Base-by-base conservation (phyloP, 192 early-diverging fungal genomes). In the Allomyces arbusculus region DNA sequence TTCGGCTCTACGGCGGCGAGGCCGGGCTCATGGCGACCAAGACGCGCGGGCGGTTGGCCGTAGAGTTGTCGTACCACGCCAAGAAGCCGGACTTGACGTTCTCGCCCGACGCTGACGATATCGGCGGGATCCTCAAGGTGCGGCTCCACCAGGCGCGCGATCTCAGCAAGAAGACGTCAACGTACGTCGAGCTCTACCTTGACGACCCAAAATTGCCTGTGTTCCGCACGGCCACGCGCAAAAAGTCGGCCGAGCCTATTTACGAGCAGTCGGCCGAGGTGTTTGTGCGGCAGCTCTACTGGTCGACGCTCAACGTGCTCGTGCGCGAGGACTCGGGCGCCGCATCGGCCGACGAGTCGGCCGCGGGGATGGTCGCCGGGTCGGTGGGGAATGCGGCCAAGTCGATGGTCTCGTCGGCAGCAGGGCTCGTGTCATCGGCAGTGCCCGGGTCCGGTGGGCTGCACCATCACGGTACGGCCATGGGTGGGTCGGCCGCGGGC, bases 91-190 rank as follows among this genome's bases (percentile, higher is more conserved):
- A 14, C 6, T 2, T 58, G 50, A 14, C 50, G 2, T 58, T 58
- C 50, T 58, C 50, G 50, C 50, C 50, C 50, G 50, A 58, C 16
- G 12, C 50, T 3, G 16, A 14, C 50, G 50, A 58, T n/a, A n/a
- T 58, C 3, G 12, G 50, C 50, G 85, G 85, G 58, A 77, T 87
- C 22, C 61, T 87, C 23, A 55, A 72, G 11, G 66, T 85, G 25
- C 75, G 69, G 20, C 61, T 87, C 22, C 77, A 80, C 65, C 70
- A 74, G 33, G 75, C 65, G 20, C 66, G 75, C 44, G 68, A 65
- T 23, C 63, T 76, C 66, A 14, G 25, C 50, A 7, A 61, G 45
- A 62, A 62, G 50, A 45, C 45, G 64, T 71, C 72, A 22, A 70
- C 62, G 0, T 78, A 75, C 23, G 75, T 68, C 9, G 78, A 82